phyloP scores from a whole-genome alignment of 2,329 filamentous ascomycete genomes.

The Huntiella bhutanensis region DNA sequence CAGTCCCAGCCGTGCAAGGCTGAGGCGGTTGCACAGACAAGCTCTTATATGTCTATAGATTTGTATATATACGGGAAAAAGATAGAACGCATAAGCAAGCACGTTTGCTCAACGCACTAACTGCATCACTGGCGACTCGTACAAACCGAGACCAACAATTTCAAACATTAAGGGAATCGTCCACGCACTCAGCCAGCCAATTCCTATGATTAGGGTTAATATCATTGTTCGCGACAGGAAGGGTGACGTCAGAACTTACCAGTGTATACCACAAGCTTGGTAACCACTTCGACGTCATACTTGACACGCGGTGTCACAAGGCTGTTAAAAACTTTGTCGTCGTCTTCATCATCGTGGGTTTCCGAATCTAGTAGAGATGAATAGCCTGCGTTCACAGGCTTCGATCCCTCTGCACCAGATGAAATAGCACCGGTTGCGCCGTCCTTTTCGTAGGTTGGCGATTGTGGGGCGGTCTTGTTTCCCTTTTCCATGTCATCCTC shows the following conservation, averaged over 20 bases:
- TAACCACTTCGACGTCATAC: conserved; percentile 97
- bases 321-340: conserved; percentile 65
- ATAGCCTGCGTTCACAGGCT: background rate
- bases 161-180: conserved; percentile 58
- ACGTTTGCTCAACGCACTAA: background rate
- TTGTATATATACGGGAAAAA: too few relatives aligned
- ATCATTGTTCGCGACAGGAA: conserved; percentile 11
- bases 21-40: too few relatives aligned
- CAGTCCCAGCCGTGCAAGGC: too few relatives aligned
- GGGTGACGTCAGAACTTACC: conserved; percentile 33
- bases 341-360: conserved; percentile 36
- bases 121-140: conserved; percentile 4
- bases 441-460: conserved; percentile 2
- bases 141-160: conserved; percentile 30
- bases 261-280: conserved; percentile 84
- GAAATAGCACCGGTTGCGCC: conserved; percentile 17
- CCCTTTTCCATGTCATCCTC: background rate
- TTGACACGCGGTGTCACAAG: conserved; percentile 73
- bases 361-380: conserved; percentile 17
- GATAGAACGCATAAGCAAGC: too few relatives aligned
- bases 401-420: background rate
- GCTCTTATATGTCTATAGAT: too few relatives aligned
- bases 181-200: conserved; percentile 64
- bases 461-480: conserved; percentile 1
- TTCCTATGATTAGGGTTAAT: conserved; percentile 33